phyloP scores from a whole-genome alignment of 2,329 filamentous ascomycete species.

The Saccharata proteae region DNA sequence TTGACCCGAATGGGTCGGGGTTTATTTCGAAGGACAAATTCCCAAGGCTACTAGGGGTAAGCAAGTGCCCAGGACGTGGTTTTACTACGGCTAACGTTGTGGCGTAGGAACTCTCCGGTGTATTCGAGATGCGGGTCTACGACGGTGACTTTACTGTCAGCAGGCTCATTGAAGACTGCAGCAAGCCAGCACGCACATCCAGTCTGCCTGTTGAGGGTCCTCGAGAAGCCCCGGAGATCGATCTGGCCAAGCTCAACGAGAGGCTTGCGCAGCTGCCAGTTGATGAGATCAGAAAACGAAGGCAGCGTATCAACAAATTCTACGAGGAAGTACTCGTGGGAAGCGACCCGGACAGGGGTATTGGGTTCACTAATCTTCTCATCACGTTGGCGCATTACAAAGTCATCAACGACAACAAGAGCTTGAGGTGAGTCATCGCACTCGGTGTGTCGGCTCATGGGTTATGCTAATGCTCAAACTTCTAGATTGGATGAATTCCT shows the following conservation, averaged over 20 bases:
- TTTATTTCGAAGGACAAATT: constrained; percentile 87
- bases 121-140: constrained; percentile 97
- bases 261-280: constrained; percentile 65
- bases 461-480: neutral
- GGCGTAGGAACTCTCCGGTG: constrained; percentile 64
- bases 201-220: constrained; percentile 34
- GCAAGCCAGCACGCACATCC: constrained; percentile 40
- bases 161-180: constrained; percentile 77
- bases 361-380: constrained; percentile 81
- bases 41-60: constrained; percentile 68
- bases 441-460: neutral
- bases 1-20: constrained; percentile 81
- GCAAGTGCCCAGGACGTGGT: constrained; percentile 16
- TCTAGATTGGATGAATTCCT: constrained; percentile 81
- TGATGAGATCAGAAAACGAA: constrained; percentile 57
- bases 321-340: constrained; percentile 94
- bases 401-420: constrained; percentile 96
- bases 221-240: constrained; percentile 38
- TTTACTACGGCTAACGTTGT: constrained; percentile 10
- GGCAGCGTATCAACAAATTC: constrained; percentile 81
- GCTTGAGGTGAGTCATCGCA: constrained; percentile 50
- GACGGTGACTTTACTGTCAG: constrained; percentile 77
- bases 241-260: constrained; percentile 63
- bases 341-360: constrained; percentile 77
- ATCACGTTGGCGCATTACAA: constrained; percentile 98